These are phyloP conservation scores for Chalaropsis ovoidea DNA, from an alignment of 2,329 filamentous ascomycete species.

Conservation along the genomic window DNA sequence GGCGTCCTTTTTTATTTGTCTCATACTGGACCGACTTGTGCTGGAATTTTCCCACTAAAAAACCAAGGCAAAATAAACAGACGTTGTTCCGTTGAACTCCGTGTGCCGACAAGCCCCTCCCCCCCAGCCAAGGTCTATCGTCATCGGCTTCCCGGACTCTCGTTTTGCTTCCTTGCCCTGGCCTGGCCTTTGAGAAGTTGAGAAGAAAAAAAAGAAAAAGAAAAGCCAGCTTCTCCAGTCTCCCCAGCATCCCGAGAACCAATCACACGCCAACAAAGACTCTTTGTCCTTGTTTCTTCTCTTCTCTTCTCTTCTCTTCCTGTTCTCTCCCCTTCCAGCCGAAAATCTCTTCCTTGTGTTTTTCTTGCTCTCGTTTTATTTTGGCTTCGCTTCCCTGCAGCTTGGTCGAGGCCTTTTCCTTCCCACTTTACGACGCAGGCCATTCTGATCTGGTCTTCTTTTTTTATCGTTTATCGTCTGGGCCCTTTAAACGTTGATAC, in stretches of 20 bases:
- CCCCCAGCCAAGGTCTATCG: not conserved
- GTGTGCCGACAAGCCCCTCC: not conserved
- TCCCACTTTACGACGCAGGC: not conserved
- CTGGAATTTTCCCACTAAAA: not conserved
- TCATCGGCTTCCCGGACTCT: not conserved
- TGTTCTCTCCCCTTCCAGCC: not conserved
- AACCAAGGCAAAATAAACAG: not conserved
- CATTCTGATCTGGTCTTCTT: not conserved
- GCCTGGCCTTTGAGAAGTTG: too few species aligned
- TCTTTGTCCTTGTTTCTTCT: not conserved
- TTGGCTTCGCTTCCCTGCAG: not conserved
- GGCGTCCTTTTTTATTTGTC: not conserved
- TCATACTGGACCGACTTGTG: not conserved
- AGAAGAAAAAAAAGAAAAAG: too few species aligned
- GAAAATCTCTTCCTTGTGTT: not conserved
- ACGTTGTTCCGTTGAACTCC: not conserved
- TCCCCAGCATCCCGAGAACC: not conserved
- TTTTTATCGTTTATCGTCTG: conserved; percentile 1
- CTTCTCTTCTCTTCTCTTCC: not conserved
- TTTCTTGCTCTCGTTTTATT: not conserved
- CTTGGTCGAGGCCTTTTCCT: not conserved
- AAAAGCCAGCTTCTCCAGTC: not conserved
- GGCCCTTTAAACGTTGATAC: not conserved
- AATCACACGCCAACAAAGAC: conserved; percentile 2
- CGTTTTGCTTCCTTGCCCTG: not conserved